Conservation (phyloP, 2,329 filamentous ascomycete genomes). For the Trichophyton verrucosum region DNA sequence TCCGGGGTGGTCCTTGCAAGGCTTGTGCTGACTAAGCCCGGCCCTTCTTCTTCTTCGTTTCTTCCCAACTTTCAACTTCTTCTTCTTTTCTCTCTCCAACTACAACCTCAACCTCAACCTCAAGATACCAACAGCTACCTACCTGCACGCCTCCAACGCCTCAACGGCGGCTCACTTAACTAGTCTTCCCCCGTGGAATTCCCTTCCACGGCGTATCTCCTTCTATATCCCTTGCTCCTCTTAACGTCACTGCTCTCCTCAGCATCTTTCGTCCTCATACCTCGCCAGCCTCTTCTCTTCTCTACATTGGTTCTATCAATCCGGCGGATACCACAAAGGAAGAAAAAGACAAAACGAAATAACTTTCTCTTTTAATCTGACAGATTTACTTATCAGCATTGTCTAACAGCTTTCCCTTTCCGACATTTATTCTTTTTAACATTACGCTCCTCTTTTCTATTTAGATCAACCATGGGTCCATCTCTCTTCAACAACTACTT, state of each 20-base stretch:
- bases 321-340: not conserved
- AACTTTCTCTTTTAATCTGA: slow-evolving; percentile 8
- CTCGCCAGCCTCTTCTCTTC: not conserved
- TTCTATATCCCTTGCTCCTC: not conserved
- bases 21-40: not conserved
- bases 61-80: slow-evolving; percentile 9
- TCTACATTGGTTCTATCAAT: not conserved
- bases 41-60: not conserved
- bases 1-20: not conserved
- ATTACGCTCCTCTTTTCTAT: not conserved
- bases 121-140: not conserved
- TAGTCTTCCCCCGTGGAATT: not conserved
- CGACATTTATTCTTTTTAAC: not conserved
- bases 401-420: not conserved
- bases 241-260: not conserved
- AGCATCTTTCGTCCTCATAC: not conserved
- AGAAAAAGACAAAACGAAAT: not conserved
- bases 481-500: slow-evolving; percentile 28
- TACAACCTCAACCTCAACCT: slow-evolving; percentile 3
- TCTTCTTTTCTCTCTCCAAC: slow-evolving; percentile 9
- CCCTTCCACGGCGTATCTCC: not conserved
- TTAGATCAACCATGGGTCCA: slow-evolving; percentile 23
- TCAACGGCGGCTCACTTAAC: not conserved
- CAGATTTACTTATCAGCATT: slow-evolving; percentile 9
- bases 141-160: not conserved